Evolutionary conservation across 768 basidiomycete species (phyloP).

Genomic region (Lactarius tabidus): DNA sequence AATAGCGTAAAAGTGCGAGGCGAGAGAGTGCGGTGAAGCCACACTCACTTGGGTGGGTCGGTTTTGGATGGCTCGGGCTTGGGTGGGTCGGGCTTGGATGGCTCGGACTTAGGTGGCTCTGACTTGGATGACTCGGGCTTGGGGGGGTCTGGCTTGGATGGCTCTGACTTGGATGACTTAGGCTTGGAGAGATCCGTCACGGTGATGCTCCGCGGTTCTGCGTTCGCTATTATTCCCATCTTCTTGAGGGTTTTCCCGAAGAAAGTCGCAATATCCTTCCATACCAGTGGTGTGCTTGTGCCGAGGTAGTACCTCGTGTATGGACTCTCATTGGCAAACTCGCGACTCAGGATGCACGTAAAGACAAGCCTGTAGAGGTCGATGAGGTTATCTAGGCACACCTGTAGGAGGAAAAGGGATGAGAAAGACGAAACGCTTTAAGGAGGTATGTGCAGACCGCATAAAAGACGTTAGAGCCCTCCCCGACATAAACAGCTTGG

Average conservation of each 20-base stretch:
- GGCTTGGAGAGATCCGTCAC: neutral
- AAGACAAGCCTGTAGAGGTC: neutral
- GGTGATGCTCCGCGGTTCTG: neutral
- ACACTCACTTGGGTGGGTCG: neutral
- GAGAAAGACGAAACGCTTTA: neutral
- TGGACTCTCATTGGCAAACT: neutral
- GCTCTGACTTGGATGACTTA: no score
- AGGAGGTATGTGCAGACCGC: neutral
- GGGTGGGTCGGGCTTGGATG: no score
- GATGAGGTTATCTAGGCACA: neutral
- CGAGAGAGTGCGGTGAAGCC: neutral
- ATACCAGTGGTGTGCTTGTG: neutral
- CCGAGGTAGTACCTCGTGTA: neutral
- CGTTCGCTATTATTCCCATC: neutral
- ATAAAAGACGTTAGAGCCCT: neutral
- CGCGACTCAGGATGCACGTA: neutral
- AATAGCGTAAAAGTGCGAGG: neutral
- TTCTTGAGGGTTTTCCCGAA: neutral
- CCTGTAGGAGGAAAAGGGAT: neutral
- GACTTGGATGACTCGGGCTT: no score
- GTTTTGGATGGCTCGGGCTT: no score
- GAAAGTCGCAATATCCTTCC: neutral
- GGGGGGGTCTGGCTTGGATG: no score
- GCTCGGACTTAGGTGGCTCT: no score
- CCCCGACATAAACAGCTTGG: neutral